A percentile compares a stretch with the other conserved stretches of the same genome.
Evolutionary conservation across 306 rosid species (phyloP).

Genomic region (Cucumis hystrix): DNA sequence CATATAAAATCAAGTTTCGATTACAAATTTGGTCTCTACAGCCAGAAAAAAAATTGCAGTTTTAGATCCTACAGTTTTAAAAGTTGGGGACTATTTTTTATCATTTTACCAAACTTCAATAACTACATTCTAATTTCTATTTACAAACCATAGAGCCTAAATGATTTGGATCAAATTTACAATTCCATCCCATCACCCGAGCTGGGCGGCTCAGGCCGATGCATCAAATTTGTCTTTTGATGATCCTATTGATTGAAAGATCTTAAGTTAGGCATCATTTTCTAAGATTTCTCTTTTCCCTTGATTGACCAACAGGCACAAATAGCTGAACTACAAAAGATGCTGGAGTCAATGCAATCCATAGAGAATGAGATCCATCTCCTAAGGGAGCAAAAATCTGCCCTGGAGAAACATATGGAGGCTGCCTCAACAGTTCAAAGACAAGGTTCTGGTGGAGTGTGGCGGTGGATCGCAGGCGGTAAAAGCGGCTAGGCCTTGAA

Average conservation of each 20-base stretch:
- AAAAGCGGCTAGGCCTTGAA: constrained; percentile 12
- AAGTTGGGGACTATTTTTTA: no score
- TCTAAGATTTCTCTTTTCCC: neutral
- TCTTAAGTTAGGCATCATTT: neutral
- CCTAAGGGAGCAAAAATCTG: constrained; percentile 72
- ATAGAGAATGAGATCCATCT: constrained; percentile 69
- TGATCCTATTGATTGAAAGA: neutral
- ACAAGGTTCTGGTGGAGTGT: constrained; percentile 80
- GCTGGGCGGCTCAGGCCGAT: neutral
- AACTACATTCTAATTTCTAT: no score
- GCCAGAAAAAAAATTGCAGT: no score
- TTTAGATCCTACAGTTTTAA: no score
- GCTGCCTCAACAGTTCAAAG: constrained; percentile 46
- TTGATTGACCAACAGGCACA: constrained; percentile 51
- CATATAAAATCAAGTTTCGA: no score
- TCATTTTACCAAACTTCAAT: no score
- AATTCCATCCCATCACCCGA: neutral
- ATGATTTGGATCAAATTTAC: no score
- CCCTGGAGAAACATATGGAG: constrained; percentile 54
- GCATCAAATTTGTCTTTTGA: neutral
- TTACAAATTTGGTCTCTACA: no score
- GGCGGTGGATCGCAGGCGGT: constrained; percentile 69
- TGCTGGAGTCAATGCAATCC: constrained; percentile 62
- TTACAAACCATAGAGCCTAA: no score
- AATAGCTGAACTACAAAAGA: constrained; percentile 64